Percentiles rank a stretch among this genome's conserved stretches.
Conservation (phyloP, 345 rosid genomes). For the Eucalyptus erythrocorys region DNA sequence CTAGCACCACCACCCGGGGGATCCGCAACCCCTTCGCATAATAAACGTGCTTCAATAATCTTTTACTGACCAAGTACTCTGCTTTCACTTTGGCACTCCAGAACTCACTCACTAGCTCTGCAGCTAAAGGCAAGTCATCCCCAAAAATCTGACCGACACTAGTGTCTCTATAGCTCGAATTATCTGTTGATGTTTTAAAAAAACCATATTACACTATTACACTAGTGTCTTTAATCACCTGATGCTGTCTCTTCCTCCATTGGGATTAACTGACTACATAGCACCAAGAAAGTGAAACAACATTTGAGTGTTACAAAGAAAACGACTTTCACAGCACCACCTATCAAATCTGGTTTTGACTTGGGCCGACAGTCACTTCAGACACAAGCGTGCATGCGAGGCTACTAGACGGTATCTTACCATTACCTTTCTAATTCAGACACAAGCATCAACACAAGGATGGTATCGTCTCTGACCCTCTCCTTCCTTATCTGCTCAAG, state of each 20-base stretch:
- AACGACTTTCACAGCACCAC: background rate
- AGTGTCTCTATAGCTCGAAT: conserved; percentile 58
- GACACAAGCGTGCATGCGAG: background rate
- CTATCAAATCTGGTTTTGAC: background rate
- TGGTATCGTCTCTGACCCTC: conserved; percentile 39
- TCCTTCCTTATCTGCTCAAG: conserved; percentile 77
- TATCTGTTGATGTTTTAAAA: too few species aligned
- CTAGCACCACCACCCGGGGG: conserved; percentile 51
- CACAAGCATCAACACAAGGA: background rate
- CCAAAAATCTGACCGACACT: conserved; percentile 49
- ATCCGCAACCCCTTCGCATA: conserved; percentile 36
- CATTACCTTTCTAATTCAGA: background rate
- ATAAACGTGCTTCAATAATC: conserved; percentile 46
- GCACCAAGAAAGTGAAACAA: background rate
- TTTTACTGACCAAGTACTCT: conserved; percentile 53
- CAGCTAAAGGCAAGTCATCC: conserved; percentile 41
- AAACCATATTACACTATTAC: too few species aligned
- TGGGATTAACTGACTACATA: background rate
- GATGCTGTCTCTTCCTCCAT: background rate
- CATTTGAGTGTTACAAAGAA: background rate
- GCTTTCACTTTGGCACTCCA: conserved; percentile 67
- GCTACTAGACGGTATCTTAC: background rate
- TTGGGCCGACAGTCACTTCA: background rate
- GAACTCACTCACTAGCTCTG: conserved; percentile 55
- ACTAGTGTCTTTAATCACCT: background rate